These are phyloP conservation scores for Melastoma malabathricum DNA, from an alignment of 345 rosid species.

Conservation along the genomic window DNA sequence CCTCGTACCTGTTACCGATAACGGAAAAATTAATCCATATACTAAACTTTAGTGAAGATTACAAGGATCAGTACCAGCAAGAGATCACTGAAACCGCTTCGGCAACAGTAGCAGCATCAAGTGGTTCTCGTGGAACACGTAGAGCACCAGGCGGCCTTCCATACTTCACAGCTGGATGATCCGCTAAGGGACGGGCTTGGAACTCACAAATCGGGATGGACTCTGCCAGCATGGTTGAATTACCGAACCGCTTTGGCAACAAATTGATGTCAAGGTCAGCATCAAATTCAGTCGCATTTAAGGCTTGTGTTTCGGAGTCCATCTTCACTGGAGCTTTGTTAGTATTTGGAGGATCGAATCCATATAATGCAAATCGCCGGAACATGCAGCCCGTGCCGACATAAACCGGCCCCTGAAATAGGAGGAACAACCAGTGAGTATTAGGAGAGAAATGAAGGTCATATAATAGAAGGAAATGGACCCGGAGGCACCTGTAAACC, in stretches of 20 bases:
- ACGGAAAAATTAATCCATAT: neutral
- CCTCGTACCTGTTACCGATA: conserved; percentile 51
- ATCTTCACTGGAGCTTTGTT: conserved; percentile 61
- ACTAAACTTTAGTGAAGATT: too few relatives aligned
- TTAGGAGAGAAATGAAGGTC: too few relatives aligned
- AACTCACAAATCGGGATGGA: conserved; percentile 75
- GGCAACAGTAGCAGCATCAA: conserved; percentile 77
- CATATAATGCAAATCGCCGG: conserved; percentile 80
- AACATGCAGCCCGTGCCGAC: conserved; percentile 95
- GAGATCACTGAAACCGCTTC: conserved; percentile 90
- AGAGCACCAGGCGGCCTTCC: conserved; percentile 88
- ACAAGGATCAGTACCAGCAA: conserved; percentile 50
- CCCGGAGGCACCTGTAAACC: conserved; percentile 61
- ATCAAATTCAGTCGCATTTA: conserved; percentile 61
- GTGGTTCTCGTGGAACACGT: conserved; percentile 69
- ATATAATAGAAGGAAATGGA: neutral
- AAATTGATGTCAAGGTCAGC: conserved; percentile 64
- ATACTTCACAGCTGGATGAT: conserved; percentile 71
- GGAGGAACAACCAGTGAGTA: neutral
- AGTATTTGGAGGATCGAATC: conserved; percentile 63
- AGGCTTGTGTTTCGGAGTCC: conserved; percentile 50
- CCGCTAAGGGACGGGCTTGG: conserved; percentile 83
- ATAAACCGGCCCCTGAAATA: conserved; percentile 76
- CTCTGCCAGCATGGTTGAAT: conserved; percentile 76
- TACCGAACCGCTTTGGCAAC: conserved; percentile 86